Evolutionary conservation across 2,329 filamentous ascomycete species (phyloP).

Genomic region (Cladosporium sp.): DNA sequence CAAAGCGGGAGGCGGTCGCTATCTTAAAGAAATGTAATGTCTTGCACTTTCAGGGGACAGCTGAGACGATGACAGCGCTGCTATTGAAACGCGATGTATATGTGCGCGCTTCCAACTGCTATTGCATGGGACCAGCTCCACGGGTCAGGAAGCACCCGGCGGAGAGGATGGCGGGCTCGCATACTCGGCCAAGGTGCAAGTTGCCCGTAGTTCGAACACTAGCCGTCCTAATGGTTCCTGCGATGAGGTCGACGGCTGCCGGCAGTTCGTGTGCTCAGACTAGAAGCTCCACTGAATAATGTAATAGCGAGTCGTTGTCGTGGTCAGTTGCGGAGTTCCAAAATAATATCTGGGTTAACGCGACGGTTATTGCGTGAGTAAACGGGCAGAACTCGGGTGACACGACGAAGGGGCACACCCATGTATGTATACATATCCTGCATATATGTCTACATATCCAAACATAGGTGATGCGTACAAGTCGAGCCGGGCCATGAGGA

Average conservation of each 20-base stretch:
- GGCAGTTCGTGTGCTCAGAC: constrained; percentile 5
- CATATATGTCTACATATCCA: neutral
- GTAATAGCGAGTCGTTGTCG: neutral
- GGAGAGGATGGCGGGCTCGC: constrained; percentile 7
- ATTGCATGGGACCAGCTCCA: constrained; percentile 12
- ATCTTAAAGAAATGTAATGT: constrained; percentile 16
- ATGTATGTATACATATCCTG: neutral
- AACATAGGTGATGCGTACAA: neutral
- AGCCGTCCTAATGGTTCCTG: constrained; percentile 5
- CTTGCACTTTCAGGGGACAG: constrained; percentile 4
- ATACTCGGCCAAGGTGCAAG: constrained; percentile 8
- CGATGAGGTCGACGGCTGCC: constrained; percentile 14
- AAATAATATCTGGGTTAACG: neutral
- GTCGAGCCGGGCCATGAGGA: neutral
- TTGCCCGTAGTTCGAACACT: constrained; percentile 10
- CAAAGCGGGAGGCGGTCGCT: constrained; percentile 8
- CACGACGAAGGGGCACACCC: neutral
- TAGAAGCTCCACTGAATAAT: constrained; percentile 15
- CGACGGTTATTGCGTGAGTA: neutral
- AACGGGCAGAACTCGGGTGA: constrained; percentile 3
- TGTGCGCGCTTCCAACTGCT: neutral
- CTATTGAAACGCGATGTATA: constrained; percentile 15
- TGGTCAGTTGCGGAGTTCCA: neutral
- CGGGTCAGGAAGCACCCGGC: constrained; percentile 4
- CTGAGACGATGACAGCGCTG: constrained; percentile 13